Base-by-base conservation (phyloP, 176 grass and related monocot genomes). In the Musa beccarii region DNA sequence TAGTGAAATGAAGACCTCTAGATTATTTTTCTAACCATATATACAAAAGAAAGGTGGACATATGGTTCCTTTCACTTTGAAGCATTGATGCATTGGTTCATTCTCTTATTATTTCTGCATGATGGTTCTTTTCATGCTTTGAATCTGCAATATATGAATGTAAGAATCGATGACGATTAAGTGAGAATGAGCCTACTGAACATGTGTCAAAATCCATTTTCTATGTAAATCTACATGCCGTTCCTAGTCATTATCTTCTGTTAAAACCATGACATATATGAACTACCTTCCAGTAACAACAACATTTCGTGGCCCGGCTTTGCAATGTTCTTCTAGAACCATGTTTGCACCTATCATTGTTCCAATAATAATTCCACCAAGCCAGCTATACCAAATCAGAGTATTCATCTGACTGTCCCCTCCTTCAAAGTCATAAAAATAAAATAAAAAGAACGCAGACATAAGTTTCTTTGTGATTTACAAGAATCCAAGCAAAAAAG, bases 321-420 rank as follows among this genome's bases (percentile, higher is more conserved):
- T 99, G 79, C 88, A 94, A 50, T 92, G 91, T 81, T 95, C 89
- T 85, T 99, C 96, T 54, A 99, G 69, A 70, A 95, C 96, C 84
- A 80, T 85, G 73, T 99, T 95, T 64, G 96, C 74, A 49, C 91
- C 96, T 67, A 92, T 83, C 96, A 99, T 99, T 43, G 96, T 88
- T 59, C 96, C 96, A 11, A 95, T 94, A 68, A 99, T 95, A 84
- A 99, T 81, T 50, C 96, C 96, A 26, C 96, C 96, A 65, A 99
- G 86, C 96, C 96, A 99, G 87, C 96, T 95, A 87, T 99, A 99
- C 96, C 96, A 99, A 81, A 99, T 95, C 59, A 99, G 81, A 49
- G 79, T 87, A 49, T 95, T 82, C 82, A 93, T 89, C 79, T 92
- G 84, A 81, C 82, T 85, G 74, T 99, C 88, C 57, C 88, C 91